Percentiles rank a stretch among this genome's conserved stretches.
Conservation (phyloP, 78 protist species). For the Dictyostelium discoideum region DNA sequence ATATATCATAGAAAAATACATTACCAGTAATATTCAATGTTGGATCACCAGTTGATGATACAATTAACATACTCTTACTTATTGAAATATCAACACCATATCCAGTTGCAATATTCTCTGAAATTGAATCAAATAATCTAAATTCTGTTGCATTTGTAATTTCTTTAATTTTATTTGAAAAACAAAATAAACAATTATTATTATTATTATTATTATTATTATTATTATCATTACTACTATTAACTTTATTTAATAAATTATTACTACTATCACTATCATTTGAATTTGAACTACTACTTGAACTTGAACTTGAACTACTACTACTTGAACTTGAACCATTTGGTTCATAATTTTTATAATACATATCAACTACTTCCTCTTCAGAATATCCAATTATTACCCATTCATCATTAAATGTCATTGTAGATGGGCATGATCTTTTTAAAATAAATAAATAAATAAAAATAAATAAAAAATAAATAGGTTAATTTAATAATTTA, state of each 20-base stretch:
- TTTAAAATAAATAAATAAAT: neutral
- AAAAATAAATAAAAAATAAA: neutral
- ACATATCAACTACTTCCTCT: conserved; percentile 36
- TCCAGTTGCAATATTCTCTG: neutral
- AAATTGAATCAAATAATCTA: conserved; percentile 3
- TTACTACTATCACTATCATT: neutral
- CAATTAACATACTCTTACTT: conserved; percentile 5
- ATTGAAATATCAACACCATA: conserved; percentile 24
- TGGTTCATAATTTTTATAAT: neutral
- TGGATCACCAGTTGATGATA: conserved; percentile 44
- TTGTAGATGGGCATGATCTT: conserved; percentile 54
- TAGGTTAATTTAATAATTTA: neutral
- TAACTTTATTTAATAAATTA: neutral
- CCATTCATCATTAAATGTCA: conserved; percentile 49
- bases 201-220: too few species aligned
- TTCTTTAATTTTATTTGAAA: neutral
- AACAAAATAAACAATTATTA: neutral
- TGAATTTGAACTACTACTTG: neutral
- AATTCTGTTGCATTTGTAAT: neutral
- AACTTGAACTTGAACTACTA: neutral
- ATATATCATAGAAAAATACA: conserved; percentile 35
- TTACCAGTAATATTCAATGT: neutral
- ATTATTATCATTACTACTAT: neutral
- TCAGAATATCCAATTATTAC: conserved; percentile 43
- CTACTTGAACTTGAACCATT: neutral